A percentile compares a stretch with the other conserved stretches of the same genome.
Conservation (phyloP, 495 filamentous ascomycete species). For the Penicillium macrosclerotiorum region DNA sequence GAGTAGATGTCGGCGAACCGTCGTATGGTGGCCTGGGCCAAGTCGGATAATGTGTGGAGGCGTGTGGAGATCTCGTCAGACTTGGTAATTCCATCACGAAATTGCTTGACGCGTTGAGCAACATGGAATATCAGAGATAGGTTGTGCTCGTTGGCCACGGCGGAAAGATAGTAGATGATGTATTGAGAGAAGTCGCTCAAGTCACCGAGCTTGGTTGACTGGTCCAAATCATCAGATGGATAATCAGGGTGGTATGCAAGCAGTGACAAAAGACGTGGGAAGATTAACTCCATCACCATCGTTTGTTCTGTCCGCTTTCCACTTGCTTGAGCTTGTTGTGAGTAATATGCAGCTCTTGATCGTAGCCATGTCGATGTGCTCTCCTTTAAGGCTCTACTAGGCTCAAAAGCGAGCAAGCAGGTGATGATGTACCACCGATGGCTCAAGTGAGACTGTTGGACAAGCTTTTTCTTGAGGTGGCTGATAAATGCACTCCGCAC, state of each 20-base stretch:
- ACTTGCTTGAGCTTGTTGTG: constrained; percentile 35
- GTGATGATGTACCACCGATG: constrained; percentile 81
- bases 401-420: constrained; percentile 90
- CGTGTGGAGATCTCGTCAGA: constrained; percentile 50
- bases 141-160: constrained; percentile 82
- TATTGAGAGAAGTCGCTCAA: constrained; percentile 80
- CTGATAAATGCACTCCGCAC: constrained; percentile 77
- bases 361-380: constrained; percentile 85
- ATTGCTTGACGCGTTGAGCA: constrained; percentile 89
- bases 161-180: constrained; percentile 81
- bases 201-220: constrained; percentile 59
- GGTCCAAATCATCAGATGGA: constrained; percentile 41
- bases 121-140: constrained; percentile 87
- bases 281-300: constrained; percentile 75
- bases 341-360: constrained; percentile 59
- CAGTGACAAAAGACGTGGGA: constrained; percentile 80
- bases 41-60: constrained; percentile 84
- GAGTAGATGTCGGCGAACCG: constrained; percentile 67
- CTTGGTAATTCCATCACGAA: constrained; percentile 69
- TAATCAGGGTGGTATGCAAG: constrained; percentile 97
- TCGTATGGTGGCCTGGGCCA: constrained; percentile 78
- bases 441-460: constrained; percentile 40
- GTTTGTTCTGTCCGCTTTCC: constrained; percentile 47
- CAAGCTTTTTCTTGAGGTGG: constrained; percentile 81
- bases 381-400: constrained; percentile 61